phyloP scores from a whole-genome alignment of 176 grass and related monocot genomes.

The Phoenix roebelenii region DNA sequence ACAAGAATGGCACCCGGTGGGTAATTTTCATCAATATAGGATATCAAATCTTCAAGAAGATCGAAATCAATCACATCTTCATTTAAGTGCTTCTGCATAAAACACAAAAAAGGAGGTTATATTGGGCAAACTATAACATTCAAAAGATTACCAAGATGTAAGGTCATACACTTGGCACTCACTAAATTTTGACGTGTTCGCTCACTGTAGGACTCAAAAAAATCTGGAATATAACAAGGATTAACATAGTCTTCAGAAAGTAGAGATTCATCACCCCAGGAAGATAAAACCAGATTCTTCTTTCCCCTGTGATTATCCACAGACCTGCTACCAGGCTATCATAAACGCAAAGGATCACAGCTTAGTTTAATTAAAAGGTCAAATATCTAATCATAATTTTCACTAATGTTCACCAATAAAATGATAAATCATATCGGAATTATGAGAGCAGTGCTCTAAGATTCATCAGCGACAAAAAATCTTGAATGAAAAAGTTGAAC shows the following conservation, averaged over 20 bases:
- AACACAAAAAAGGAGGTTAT: slow-evolving; percentile 1
- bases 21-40: slow-evolving; percentile 77
- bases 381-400: too few species aligned
- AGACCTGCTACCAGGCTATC: slow-evolving; percentile 59
- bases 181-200: slow-evolving; percentile 86
- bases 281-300: slow-evolving; percentile 88
- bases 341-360: slow-evolving; percentile 16
- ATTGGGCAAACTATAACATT: neutral
- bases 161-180: slow-evolving; percentile 23
- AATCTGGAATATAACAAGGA: slow-evolving; percentile 61
- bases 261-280: slow-evolving; percentile 83
- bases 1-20: slow-evolving; percentile 76
- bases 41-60: slow-evolving; percentile 93
- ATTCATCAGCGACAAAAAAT: too few species aligned
- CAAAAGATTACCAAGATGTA: slow-evolving; percentile 3
- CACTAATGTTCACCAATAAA: too few species aligned
- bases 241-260: slow-evolving; percentile 94
- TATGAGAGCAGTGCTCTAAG: too few species aligned
- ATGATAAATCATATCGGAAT: too few species aligned
- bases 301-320: slow-evolving; percentile 88
- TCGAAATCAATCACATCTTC: slow-evolving; percentile 98
- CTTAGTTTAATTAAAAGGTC: too few species aligned
- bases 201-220: slow-evolving; percentile 67
- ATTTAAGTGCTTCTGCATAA: slow-evolving; percentile 65
- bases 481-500: too few species aligned